Conservation (phyloP, 2,329 filamentous ascomycete species). For the Fusarium drepaniforme region DNA sequence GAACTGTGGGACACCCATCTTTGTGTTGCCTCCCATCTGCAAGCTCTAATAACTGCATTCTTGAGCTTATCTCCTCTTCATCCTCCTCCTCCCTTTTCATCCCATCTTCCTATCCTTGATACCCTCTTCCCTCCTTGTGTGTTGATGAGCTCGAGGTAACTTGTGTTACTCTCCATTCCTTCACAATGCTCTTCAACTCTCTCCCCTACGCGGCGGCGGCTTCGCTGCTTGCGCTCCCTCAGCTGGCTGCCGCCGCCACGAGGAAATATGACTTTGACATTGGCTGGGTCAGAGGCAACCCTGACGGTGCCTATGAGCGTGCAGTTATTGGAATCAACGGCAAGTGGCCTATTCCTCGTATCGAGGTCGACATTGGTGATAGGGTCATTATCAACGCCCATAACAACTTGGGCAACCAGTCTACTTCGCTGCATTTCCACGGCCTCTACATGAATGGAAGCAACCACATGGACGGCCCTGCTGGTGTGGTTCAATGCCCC, state of each 20-base stretch:
- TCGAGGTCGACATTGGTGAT: conserved; percentile 74
- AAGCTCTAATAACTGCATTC: conserved; percentile 12
- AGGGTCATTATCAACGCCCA: conserved; percentile 68
- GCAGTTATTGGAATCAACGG: conserved; percentile 82
- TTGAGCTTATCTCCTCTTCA: conserved; percentile 4
- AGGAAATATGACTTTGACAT: conserved; percentile 76
- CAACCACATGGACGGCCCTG: conserved; percentile 78
- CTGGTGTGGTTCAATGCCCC: conserved; percentile 74
- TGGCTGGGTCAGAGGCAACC: conserved; percentile 78
- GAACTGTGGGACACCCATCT: not conserved
- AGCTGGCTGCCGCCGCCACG: conserved; percentile 52
- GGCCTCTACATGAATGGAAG: conserved; percentile 77
- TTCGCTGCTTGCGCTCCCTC: conserved; percentile 31
- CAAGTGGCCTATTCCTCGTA: conserved; percentile 78
- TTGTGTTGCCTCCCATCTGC: not conserved
- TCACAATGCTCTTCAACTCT: conserved; percentile 33
- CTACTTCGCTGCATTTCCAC: conserved; percentile 77
- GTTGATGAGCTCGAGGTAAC: conserved; percentile 19
- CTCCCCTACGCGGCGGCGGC: conserved; percentile 30
- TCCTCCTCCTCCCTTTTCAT: not conserved
- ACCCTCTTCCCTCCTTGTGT: not conserved
- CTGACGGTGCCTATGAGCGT: conserved; percentile 72
- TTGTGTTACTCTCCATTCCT: not conserved
- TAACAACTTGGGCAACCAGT: conserved; percentile 72
- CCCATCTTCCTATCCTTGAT: not conserved